A percentile compares a stretch with the other conserved stretches of the same genome.
These are phyloP conservation scores for Brettanomyces anomalus DNA, from an alignment of 805 yeast species.

Conservation along the genomic window DNA sequence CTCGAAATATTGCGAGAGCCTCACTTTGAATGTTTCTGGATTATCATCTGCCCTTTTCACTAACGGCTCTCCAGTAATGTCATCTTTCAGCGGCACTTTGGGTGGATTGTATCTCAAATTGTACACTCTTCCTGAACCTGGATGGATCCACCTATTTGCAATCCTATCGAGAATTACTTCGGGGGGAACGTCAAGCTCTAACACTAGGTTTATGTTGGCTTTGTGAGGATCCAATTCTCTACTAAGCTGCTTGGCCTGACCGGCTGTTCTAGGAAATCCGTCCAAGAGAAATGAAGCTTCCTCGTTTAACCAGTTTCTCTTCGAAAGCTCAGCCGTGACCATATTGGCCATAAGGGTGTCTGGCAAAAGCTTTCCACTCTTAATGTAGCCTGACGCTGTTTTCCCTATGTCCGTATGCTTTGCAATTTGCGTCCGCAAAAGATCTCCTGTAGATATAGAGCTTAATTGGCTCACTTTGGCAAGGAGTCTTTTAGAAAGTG, in stretches of 20 bases:
- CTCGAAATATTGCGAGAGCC: constrained; percentile 54
- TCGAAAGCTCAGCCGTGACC: constrained; percentile 40
- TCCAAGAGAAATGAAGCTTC: constrained; percentile 66
- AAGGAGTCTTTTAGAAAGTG: constrained; percentile 63
- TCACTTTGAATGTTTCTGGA: constrained; percentile 55
- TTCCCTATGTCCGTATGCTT: constrained; percentile 44
- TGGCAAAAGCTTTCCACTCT: constrained; percentile 63
- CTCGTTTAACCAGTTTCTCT: constrained; percentile 33
- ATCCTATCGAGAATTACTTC: constrained; percentile 74
- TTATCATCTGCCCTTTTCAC: constrained; percentile 78
- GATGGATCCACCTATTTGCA: constrained; percentile 77
- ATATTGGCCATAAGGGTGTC: constrained; percentile 58
- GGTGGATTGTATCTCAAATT: constrained; percentile 88
- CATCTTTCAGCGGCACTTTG: constrained; percentile 70
- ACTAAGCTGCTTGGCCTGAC: constrained; percentile 60
- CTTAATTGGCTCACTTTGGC: constrained; percentile 42
- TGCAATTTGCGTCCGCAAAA: constrained; percentile 61
- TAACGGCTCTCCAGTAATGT: constrained; percentile 81
- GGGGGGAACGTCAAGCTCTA: constrained; percentile 82
- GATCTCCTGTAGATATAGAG: constrained; percentile 77
- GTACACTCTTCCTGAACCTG: constrained; percentile 78
- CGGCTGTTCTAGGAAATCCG: constrained; percentile 81
- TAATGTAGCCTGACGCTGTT: constrained; percentile 46
- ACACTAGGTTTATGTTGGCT: constrained; percentile 60
- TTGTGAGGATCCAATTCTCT: constrained; percentile 28